A percentile compares a stretch with the other conserved stretches of the same genome.
Conservation (phyloP, 1,284 basidiomycete species). For the Pseudozyma sp. region DNA sequence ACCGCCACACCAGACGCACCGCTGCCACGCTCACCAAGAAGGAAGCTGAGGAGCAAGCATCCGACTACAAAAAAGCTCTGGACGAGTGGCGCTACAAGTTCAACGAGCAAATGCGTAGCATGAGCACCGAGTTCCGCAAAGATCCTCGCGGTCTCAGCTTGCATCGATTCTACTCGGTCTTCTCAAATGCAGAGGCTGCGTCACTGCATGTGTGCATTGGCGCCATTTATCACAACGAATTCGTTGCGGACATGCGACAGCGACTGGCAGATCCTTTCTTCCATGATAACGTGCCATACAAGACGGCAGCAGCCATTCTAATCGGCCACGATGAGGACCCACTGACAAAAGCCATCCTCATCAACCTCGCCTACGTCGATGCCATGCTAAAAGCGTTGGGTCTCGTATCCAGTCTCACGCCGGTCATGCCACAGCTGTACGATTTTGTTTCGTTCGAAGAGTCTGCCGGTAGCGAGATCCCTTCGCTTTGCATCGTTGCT, state of each 20-base stretch:
- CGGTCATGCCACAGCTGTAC: constrained; percentile 43
- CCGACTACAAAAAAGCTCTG: constrained; percentile 34
- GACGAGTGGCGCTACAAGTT: constrained; percentile 50
- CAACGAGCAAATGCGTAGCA: constrained; percentile 47
- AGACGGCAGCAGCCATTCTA: constrained; percentile 31
- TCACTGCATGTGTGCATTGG: constrained; percentile 39
- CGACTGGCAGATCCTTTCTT: constrained; percentile 33
- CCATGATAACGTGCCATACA: constrained; percentile 31
- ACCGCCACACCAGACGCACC: constrained; percentile 37
- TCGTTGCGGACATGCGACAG: constrained; percentile 40
- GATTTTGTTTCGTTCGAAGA: constrained; percentile 46
- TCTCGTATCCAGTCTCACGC: constrained; percentile 31
- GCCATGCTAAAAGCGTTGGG: constrained; percentile 42
- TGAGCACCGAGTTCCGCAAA: constrained; percentile 35
- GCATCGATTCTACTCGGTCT: constrained; percentile 45
- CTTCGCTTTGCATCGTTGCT: constrained; percentile 38
- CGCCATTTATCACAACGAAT: constrained; percentile 42
- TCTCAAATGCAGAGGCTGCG: constrained; percentile 37
- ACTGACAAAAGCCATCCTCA: constrained; percentile 39
- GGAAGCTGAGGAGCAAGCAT: constrained; percentile 38
- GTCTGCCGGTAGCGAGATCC: constrained; percentile 35
- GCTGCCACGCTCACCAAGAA: constrained; percentile 31
- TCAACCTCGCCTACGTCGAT: constrained; percentile 41
- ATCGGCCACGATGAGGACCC: constrained; percentile 38
- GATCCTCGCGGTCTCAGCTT: constrained; percentile 42